Base-by-base conservation (phyloP, 2,329 filamentous ascomycete genomes). In the Pseudovirgaria hyperparasitica region DNA sequence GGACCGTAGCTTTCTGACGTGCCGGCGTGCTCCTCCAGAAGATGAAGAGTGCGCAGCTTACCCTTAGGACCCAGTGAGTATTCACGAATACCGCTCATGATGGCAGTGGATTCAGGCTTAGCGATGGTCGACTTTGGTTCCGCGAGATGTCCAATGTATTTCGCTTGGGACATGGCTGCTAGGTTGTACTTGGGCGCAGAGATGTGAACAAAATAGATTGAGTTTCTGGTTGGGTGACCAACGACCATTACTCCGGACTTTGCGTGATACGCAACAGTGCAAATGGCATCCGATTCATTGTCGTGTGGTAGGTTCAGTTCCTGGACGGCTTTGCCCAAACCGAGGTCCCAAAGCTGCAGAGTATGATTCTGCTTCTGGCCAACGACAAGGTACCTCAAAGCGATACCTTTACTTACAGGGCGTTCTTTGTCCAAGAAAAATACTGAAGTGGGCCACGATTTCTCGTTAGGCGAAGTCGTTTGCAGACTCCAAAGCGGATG, bases 281-380 rank as follows among this genome's bases (percentile, higher is more conserved):
- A 98, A 34, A 96, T 87, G n/a, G 85, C 85, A 55, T 94, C 87
- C 3, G 84, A 92, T 52, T 96, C 87, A 48, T 90, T 92, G 58
- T 82, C 82, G 50, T 98, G 87, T 1, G 90, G 90, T 30, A 98
- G 74, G 52, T 93, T 90, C 52, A 98, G 77, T 60, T 98, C 90
- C 53, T 98, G 87, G 19, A 98, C 90, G 16, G 86, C 82, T 58
- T 94, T 94, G 40, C 80, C 81, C 18, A 98, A 75, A 22, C 82
- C 85, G 47, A 98, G 75, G 62, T 98, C 90, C 92, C 90, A 98
- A 23, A 98, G 72, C 63, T 98, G 92, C 35, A 98, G 72, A 30
- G 87, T 92, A 60, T 98, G 90, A 57, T 98, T 98, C 56, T 98
- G 90, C 63, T 96, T 94, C 72, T 96, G 84, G 44, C 90, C 90